These are phyloP conservation scores for Fragaria nilgerrensis DNA, from an alignment of 306 rosid species.

Conservation along the genomic window DNA sequence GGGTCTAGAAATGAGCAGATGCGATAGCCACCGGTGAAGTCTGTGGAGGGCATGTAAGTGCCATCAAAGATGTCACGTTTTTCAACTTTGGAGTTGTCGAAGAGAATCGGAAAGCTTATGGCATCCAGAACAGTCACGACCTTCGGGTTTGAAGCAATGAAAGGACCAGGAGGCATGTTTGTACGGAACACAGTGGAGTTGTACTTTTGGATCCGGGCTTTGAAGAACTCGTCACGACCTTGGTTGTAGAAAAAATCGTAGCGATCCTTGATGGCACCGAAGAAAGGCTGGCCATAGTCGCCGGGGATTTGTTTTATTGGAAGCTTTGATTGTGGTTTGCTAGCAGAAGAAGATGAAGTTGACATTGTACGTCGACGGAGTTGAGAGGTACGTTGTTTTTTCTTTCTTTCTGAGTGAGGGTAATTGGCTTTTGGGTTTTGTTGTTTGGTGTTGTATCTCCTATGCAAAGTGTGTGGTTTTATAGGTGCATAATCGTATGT, in stretches of 20 bases:
- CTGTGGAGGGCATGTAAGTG: constrained; percentile 74
- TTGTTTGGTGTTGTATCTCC: too few relatives aligned
- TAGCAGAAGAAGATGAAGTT: not conserved
- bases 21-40: constrained; percentile 67
- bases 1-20: constrained; percentile 65
- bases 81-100: constrained; percentile 53
- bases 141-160: constrained; percentile 49
- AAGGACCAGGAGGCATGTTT: constrained; percentile 83
- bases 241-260: constrained; percentile 58
- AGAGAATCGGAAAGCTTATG: constrained; percentile 52
- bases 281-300: constrained; percentile 44
- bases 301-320: constrained; percentile 63
- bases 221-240: constrained; percentile 60
- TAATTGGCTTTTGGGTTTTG: not conserved
- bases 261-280: constrained; percentile 57
- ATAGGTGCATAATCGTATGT: too few relatives aligned
- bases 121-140: constrained; percentile 63
- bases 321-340: constrained; percentile 9
- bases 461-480: too few relatives aligned
- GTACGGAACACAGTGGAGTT: constrained; percentile 63
- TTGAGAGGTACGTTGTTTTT: too few relatives aligned
- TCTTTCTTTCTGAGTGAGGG: too few relatives aligned
- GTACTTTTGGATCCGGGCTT: constrained; percentile 29
- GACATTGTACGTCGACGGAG: not conserved
- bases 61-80: constrained; percentile 63